Evolutionary conservation across 192 early-diverging fungal species (phyloP).

Genomic region (Podila clonocystis): DNA sequence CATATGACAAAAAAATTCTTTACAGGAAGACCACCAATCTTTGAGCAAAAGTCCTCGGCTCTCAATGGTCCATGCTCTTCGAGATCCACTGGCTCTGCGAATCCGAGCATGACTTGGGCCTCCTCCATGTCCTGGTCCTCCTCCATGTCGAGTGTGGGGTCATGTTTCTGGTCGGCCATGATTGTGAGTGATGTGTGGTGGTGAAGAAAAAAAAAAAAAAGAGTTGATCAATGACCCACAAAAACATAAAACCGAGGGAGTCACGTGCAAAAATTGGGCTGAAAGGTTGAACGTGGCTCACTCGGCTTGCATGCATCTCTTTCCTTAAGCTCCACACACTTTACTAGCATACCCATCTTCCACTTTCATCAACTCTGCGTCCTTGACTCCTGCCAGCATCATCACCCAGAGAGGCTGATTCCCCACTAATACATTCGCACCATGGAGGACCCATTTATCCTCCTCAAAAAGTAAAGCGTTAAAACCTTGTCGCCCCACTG

Average conservation of each 20-base stretch:
- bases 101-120: conserved; percentile 68
- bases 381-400: not conserved
- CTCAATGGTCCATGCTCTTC: conserved; percentile 60
- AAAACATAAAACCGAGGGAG: not conserved
- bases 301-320: too few species aligned
- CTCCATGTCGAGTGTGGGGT: not conserved
- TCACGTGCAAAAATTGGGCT: too few species aligned
- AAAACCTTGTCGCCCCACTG: not conserved
- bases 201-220: not conserved
- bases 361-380: not conserved
- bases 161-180: conserved; percentile 21
- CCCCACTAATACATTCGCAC: not conserved
- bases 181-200: not conserved
- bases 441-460: conserved; percentile 53
- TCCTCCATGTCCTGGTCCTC: conserved; percentile 12
- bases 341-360: too few species aligned
- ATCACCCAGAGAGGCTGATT: not conserved
- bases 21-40: conserved; percentile 89
- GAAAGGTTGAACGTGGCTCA: too few species aligned
- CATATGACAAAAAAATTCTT: too few species aligned
- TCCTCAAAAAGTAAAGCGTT: conserved; percentile 46
- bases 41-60: conserved; percentile 79
- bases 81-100: conserved; percentile 72
- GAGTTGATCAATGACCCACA: not conserved
- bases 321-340: too few species aligned